phyloP scores from a whole-genome alignment of 257 asterid genomes.

The Salvia rosmarinus region DNA sequence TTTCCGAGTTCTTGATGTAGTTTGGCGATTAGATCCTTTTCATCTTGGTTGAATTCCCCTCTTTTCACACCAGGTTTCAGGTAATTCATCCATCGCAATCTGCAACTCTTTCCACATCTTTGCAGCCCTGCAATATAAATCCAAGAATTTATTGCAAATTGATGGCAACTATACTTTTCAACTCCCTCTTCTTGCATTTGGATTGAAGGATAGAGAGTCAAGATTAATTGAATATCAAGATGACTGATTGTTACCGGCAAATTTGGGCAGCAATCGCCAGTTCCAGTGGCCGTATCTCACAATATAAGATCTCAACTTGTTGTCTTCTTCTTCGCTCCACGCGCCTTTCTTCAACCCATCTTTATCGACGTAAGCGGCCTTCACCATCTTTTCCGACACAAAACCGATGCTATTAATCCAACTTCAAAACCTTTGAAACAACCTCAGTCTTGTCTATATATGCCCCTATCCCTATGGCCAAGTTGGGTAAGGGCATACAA shows the following conservation, averaged over 20 bases:
- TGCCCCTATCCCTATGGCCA: not conserved
- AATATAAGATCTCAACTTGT: constrained; percentile 43
- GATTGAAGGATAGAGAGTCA: no score
- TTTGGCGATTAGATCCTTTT: constrained; percentile 34
- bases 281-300: constrained; percentile 48
- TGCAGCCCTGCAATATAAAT: constrained; percentile 24
- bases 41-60: constrained; percentile 41
- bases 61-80: constrained; percentile 37
- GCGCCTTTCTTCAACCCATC: constrained; percentile 55
- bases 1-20: constrained; percentile 36
- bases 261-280: constrained; percentile 56
- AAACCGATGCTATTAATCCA: not conserved
- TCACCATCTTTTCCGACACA: constrained; percentile 26
- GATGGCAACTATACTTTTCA: not conserved
- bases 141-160: not conserved
- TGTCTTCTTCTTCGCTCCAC: constrained; percentile 61
- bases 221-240: no score
- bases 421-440: not conserved
- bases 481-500: not conserved
- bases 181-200: not conserved
- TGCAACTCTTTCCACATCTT: constrained; percentile 49
- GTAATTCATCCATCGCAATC: constrained; percentile 44
- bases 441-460: constrained; percentile 26
- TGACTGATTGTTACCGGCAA: constrained; percentile 24
- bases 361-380: constrained; percentile 35